A percentile compares a stretch with the other conserved stretches of the same genome.
Conservation (phyloP, 2,329 filamentous ascomycete genomes). For the Corniculantispora saksenae region DNA sequence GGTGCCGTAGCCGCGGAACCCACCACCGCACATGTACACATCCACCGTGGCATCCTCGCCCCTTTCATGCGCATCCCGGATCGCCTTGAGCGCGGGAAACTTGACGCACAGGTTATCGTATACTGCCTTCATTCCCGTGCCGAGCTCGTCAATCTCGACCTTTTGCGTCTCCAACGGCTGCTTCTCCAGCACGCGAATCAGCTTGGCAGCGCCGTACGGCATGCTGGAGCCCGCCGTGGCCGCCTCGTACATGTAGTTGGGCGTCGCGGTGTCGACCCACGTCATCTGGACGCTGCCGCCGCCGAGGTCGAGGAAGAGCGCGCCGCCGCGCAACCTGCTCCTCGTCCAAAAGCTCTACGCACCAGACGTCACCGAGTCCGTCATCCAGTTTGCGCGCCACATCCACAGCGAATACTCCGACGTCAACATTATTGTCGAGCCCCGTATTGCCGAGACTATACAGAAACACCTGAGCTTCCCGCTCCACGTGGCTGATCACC, state of each 20-base stretch:
- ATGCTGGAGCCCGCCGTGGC: slow-evolving; percentile 58
- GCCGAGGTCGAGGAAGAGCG: slow-evolving; percentile 84
- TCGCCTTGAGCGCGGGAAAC: slow-evolving; percentile 51
- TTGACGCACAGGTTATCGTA: slow-evolving; percentile 53
- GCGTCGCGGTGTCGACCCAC: slow-evolving; percentile 55
- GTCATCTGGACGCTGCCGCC: slow-evolving; percentile 70
- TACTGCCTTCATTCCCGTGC: slow-evolving; percentile 57
- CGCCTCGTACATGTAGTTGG: too few relatives aligned
- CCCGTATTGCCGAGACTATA: slow-evolving; percentile 68
- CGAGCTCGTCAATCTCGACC: slow-evolving; percentile 56
- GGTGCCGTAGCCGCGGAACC: slow-evolving; percentile 88
- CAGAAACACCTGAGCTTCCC: slow-evolving; percentile 73
- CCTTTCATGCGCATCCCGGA: slow-evolving; percentile 37
- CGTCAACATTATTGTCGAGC: slow-evolving; percentile 82
- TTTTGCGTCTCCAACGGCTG: slow-evolving; percentile 42
- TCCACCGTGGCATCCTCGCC: slow-evolving; percentile 52
- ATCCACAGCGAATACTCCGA: slow-evolving; percentile 77
- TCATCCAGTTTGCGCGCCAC: slow-evolving; percentile 65
- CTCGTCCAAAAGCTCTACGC: slow-evolving; percentile 61
- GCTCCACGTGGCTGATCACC: slow-evolving; percentile 60
- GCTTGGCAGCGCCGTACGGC: slow-evolving; percentile 61
- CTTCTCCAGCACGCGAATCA: slow-evolving; percentile 51
- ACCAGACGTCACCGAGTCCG: slow-evolving; percentile 52
- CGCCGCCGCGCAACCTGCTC: slow-evolving; percentile 60
- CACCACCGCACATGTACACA: slow-evolving; percentile 85